phyloP scores from a whole-genome alignment of 1,284 basidiomycete species.

The Rhodofomes roseus region DNA sequence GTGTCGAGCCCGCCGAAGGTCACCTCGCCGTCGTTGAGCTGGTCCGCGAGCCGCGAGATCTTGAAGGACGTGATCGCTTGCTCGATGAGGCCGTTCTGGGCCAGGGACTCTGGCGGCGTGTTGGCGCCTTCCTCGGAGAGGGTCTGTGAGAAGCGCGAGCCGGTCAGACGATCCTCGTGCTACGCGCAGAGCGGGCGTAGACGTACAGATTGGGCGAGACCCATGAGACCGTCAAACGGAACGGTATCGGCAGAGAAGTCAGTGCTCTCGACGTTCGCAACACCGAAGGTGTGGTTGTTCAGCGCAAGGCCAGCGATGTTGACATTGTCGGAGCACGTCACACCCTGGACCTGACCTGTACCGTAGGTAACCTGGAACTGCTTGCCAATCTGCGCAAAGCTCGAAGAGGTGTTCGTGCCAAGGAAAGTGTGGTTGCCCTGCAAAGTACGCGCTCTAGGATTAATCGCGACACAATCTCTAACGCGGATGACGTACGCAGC shows the following conservation, averaged over 20 bases:
- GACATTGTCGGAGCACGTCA: constrained; percentile 66
- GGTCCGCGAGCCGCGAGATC: constrained; percentile 71
- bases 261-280: constrained; percentile 56
- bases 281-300: constrained; percentile 68
- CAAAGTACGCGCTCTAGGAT: constrained; percentile 9
- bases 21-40: constrained; percentile 74
- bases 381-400: constrained; percentile 54
- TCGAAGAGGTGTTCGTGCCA: constrained; percentile 59
- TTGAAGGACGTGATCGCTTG: constrained; percentile 79
- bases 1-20: constrained; percentile 81
- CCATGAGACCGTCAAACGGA: constrained; percentile 83
- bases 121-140: constrained; percentile 63
- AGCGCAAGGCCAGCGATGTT: constrained; percentile 65
- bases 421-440: constrained; percentile 66
- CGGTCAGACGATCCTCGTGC: neutral
- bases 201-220: constrained; percentile 69
- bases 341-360: constrained; percentile 66
- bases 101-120: constrained; percentile 78
- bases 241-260: constrained; percentile 55
- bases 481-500: constrained; percentile 56
- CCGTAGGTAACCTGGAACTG: constrained; percentile 77
- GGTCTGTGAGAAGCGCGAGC: constrained; percentile 29
- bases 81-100: constrained; percentile 53
- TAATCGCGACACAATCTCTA: too few species aligned
- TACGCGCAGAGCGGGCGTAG: neutral